A percentile compares a stretch with the other conserved stretches of the same genome.
Evolutionary conservation across 331 rosid species (phyloP).

Genomic region (Pyrus hybrid): DNA sequence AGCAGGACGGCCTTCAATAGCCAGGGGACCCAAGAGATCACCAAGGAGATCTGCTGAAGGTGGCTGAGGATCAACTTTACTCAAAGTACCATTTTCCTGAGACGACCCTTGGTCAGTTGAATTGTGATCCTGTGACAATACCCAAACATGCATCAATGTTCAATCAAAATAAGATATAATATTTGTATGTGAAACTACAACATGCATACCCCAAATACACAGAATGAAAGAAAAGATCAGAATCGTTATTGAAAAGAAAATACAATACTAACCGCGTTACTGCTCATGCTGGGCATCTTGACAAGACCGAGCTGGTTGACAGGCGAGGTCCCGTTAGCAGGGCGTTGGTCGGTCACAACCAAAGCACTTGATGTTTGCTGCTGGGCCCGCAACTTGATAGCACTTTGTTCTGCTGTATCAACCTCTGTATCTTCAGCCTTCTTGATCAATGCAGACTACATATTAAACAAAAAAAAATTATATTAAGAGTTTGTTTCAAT

Average conservation of each 20-base stretch:
- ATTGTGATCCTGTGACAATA: slow-evolving; percentile 51
- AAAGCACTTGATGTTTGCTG: slow-evolving; percentile 90
- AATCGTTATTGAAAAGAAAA: not conserved
- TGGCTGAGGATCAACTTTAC: slow-evolving; percentile 47
- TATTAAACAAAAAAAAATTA: slow-evolving; percentile 14
- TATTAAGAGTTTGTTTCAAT: slow-evolving; percentile 4
- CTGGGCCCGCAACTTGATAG: slow-evolving; percentile 76
- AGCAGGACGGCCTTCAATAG: slow-evolving; percentile 87
- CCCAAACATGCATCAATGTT: slow-evolving; percentile 6
- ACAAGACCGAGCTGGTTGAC: slow-evolving; percentile 66
- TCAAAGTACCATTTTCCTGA: slow-evolving; percentile 67
- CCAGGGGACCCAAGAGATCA: slow-evolving; percentile 90
- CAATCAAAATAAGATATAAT: slow-evolving; percentile 8
- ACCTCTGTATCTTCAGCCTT: slow-evolving; percentile 92
- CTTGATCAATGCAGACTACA: slow-evolving; percentile 85
- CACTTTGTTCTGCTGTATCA: slow-evolving; percentile 95
- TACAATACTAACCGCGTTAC: slow-evolving; percentile 45
- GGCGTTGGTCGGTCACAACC: slow-evolving; percentile 76
- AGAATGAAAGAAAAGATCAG: not conserved
- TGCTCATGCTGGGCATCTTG: slow-evolving; percentile 63
- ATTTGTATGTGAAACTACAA: not conserved
- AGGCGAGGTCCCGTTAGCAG: slow-evolving; percentile 58
- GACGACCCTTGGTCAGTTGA: slow-evolving; percentile 38
- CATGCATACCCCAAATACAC: not conserved
- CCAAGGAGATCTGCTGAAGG: slow-evolving; percentile 61